Evolutionary conservation across 805 yeast species (phyloP).

Genomic region (Pichia phayaonensis): DNA sequence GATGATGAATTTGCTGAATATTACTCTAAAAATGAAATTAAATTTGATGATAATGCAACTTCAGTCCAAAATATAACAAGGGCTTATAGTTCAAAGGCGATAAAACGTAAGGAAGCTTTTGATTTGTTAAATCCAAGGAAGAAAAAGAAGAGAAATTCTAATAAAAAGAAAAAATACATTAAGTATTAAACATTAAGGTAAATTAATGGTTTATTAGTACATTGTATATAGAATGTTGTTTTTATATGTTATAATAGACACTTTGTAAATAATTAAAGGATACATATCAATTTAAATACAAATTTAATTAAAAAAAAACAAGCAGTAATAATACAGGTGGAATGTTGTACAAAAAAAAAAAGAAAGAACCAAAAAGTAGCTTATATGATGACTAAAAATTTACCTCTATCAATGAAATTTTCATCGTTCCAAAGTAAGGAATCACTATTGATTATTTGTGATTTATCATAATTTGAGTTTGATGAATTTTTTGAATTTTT

Average conservation of each 20-base stretch:
- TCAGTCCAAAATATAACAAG: conserved; percentile 21
- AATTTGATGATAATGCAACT: conserved; percentile 19
- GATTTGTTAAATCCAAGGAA: neutral
- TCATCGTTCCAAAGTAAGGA: conserved; percentile 20
- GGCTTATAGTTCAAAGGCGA: conserved; percentile 29
- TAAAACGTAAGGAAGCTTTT: conserved; percentile 12
- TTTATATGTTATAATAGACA: neutral
- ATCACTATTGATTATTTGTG: conserved; percentile 19
- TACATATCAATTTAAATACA: neutral
- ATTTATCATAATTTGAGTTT: conserved; percentile 15
- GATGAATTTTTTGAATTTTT: conserved; percentile 22
- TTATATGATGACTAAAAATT: conserved; percentile 23
- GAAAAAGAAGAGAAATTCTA: neutral
- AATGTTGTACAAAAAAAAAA: neutral
- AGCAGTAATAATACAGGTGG: neutral
- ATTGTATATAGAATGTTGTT: neutral
- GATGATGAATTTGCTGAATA: conserved; percentile 10
- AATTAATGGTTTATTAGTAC: neutral
- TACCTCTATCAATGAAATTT: conserved; percentile 28
- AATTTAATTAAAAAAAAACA: neutral
- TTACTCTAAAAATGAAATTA: conserved; percentile 8
- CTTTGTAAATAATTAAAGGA: neutral
- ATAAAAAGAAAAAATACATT: neutral
- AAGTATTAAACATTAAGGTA: neutral
- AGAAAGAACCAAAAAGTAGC: no score